These are phyloP conservation scores for Hanseniaspora jakobsenii DNA, from an alignment of 805 yeast genomes.

Conservation along the genomic window DNA sequence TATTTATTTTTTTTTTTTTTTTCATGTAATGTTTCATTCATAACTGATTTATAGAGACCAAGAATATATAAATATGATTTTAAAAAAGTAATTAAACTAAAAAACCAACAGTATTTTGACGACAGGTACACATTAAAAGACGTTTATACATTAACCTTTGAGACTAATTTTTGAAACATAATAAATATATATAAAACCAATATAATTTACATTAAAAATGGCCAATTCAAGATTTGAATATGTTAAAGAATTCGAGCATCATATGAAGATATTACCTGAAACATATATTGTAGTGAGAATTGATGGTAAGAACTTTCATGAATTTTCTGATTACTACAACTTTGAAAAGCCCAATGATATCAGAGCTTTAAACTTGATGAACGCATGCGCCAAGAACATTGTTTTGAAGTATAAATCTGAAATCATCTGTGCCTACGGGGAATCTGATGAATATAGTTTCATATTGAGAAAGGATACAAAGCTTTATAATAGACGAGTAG, in stretches of 20 bases:
- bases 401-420: constrained; percentile 56
- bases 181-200: background rate
- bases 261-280: constrained; percentile 59
- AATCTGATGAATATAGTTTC: constrained; percentile 88
- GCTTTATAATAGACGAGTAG: constrained; percentile 70
- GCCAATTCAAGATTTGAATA: constrained; percentile 83
- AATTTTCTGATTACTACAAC: constrained; percentile 57
- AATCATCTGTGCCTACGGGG: constrained; percentile 76
- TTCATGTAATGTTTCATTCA: too few relatives aligned
- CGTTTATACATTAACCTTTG: too few relatives aligned
- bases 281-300: constrained; percentile 73
- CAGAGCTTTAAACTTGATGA: constrained; percentile 68
- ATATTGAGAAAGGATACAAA: constrained; percentile 51
- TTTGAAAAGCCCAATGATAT: constrained; percentile 83
- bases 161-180: too few relatives aligned
- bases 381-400: constrained; percentile 58
- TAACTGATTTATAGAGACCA: too few relatives aligned
- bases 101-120: too few relatives aligned
- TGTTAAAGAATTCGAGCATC: constrained; percentile 69
- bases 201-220: constrained; percentile 32
- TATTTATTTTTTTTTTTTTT: too few relatives aligned
- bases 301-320: constrained; percentile 92
- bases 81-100: too few relatives aligned
- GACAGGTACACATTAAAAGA: too few relatives aligned
- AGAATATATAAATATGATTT: too few relatives aligned